These are phyloP conservation scores for Aspergillus novoparasiticus DNA, from an alignment of 2,329 filamentous ascomycete species.

Conservation along the genomic window DNA sequence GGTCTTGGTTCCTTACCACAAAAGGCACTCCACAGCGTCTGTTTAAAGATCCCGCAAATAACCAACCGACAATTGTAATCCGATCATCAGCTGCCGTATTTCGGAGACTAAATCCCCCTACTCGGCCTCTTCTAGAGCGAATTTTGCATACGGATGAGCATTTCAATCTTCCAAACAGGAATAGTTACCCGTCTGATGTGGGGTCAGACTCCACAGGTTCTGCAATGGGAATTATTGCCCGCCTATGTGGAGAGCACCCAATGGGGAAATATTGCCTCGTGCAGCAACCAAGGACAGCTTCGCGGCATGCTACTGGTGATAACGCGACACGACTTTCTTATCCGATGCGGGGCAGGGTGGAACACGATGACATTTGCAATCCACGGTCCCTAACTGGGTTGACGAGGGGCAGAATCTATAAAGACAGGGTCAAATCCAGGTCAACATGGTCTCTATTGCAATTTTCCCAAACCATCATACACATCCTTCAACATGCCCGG, in stretches of 20 bases:
- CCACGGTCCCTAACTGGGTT: background rate
- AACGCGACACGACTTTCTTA: background rate
- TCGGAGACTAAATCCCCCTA: background rate
- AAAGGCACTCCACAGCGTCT: no score
- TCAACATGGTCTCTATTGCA: background rate
- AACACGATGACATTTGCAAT: background rate
- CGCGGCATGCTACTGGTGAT: background rate
- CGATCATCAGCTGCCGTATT: background rate
- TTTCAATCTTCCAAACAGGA: background rate
- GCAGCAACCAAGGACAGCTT: background rate
- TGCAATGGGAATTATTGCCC: conserved; percentile 2
- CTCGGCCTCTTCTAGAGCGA: background rate
- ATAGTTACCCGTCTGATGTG: background rate
- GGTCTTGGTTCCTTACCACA: no score
- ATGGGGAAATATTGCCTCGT: conserved; percentile 9
- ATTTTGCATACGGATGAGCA: no score
- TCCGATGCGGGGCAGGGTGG: conserved; percentile 1
- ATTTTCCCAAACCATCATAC: background rate
- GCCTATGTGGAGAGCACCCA: conserved; percentile 2
- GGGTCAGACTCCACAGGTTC: background rate
- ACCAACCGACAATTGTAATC: background rate
- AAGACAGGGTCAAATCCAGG: background rate
- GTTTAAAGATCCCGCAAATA: background rate
- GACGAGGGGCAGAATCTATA: background rate
- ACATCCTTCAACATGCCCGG: conserved; percentile 13